Conservation (phyloP, 345 rosid genomes). For the Eucalyptus guilfoylei region DNA sequence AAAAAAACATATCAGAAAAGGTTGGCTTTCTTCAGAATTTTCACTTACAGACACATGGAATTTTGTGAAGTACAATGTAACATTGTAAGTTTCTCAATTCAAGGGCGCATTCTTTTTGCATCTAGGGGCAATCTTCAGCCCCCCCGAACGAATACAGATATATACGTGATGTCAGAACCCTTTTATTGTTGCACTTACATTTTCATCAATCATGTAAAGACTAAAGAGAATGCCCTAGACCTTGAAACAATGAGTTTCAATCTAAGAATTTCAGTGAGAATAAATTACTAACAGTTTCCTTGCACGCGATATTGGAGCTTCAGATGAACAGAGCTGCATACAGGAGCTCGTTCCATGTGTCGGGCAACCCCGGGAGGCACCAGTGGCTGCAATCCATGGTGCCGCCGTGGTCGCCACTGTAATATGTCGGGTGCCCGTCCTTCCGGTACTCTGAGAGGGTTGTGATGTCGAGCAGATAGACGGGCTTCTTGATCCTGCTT, state of each 20-base stretch:
- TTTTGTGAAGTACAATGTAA: not conserved
- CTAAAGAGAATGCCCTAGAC: not conserved
- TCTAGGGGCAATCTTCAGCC: not conserved
- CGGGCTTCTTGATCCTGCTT: slow-evolving; percentile 59
- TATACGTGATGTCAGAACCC: not conserved
- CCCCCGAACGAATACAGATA: not conserved
- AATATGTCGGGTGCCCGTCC: slow-evolving; percentile 70
- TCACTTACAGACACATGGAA: not conserved
- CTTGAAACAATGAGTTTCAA: not conserved
- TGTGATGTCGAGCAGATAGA: slow-evolving; percentile 69
- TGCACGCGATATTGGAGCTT: not conserved
- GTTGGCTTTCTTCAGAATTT: not conserved
- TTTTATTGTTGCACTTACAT: not conserved
- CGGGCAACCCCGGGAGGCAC: slow-evolving; percentile 97
- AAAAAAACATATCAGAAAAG: not conserved
- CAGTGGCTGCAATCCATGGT: slow-evolving; percentile 83
- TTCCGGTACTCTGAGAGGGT: slow-evolving; percentile 37
- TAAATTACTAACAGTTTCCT: not conserved
- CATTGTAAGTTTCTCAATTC: not conserved
- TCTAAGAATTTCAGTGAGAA: not conserved
- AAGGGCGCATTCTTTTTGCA: not conserved
- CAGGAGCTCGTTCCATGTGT: slow-evolving; percentile 80
- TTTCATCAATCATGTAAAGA: not conserved
- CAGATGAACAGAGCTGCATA: slow-evolving; percentile 45
- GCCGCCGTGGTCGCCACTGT: slow-evolving; percentile 20